A percentile compares a stretch with the other conserved stretches of the same genome.
These are phyloP conservation scores for Microthyrium microscopicum DNA, from an alignment of 2,329 filamentous ascomycete species.

Conservation along the genomic window DNA sequence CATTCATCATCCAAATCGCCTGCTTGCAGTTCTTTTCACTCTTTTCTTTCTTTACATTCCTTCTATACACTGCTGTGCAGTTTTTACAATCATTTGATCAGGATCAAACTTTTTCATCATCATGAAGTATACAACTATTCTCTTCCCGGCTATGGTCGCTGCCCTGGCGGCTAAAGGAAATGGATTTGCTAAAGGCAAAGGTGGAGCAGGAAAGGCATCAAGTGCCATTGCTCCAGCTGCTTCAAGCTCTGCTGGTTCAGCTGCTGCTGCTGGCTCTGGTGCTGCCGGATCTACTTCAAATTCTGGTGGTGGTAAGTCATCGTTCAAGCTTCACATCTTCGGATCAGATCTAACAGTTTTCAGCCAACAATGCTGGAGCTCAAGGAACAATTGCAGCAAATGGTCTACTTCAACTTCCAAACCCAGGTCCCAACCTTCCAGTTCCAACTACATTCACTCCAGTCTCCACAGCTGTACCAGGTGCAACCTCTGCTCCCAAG, in stretches of 20 bases:
- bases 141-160: conserved; percentile 4
- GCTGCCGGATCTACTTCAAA: conserved; percentile 1
- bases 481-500: conserved; percentile 1
- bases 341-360: not conserved
- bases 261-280: not conserved
- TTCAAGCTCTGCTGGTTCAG: not conserved
- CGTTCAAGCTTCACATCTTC: not conserved
- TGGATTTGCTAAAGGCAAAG: not conserved
- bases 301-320: conserved; percentile 2
- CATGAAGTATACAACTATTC: conserved; percentile 7
- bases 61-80: conserved; percentile 5
- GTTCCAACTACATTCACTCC: conserved; percentile 7
- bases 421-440: conserved; percentile 5
- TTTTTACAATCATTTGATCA: conserved; percentile 2
- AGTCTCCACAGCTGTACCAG: conserved; percentile 1
- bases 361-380: conserved; percentile 6
- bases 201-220: not conserved
- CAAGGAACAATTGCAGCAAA: conserved; percentile 2
- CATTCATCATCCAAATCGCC: conserved; percentile 1
- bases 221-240: not conserved
- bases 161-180: not conserved
- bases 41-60: conserved; percentile 2
- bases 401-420: conserved; percentile 6
- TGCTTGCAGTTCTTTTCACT: conserved; percentile 2
- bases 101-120: too few species aligned